Base-by-base conservation (phyloP, 192 early-diverging fungal species). In the Allomyces macrogynus region DNA sequence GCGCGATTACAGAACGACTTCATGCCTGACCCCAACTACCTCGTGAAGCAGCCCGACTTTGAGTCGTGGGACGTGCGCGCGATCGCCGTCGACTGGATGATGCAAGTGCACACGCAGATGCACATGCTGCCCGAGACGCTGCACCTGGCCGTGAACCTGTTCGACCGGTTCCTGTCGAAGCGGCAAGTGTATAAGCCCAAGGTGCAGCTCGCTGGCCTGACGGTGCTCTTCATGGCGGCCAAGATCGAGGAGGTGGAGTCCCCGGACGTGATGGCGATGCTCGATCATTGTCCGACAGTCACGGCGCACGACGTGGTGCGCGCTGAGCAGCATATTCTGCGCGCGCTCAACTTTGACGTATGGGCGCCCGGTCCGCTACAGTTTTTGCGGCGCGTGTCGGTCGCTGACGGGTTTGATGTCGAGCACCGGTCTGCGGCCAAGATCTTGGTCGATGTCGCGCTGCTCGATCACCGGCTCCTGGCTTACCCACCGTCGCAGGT, bases 201-300 rank as follows among this genome's bases (percentile, higher is more conserved):
- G 70, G 80, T 99, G 8, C 95, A 99, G 73, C 75, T 97, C 25
- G 92, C 95, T 25, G 93, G 94, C 5, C 76, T 93, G 43, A 89
- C 95, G 0, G 78, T 88, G 1, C 69, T 99, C 67, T 89, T 95
- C 66, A 78, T 96, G 63, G 92, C 95, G 0, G 75, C 87, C 64
- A 99, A 99, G 73, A 97, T 94, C 73, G 94, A 96, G 77, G 95
- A 99, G 74, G 82, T 89, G 57, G 74, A 81, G 24, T 78, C 86
- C 1, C 95, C 95, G 24, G 92, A 91, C 65, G 82, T 81, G 42
- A 83, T 79, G 57, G 7, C 32, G 7, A 40, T 40, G 32, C 32
- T 40, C 32, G 32, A 27, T 27, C 26, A 27, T 27, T 27, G 1
- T 27, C 26, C 26, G 4, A 27, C 26, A 27, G 26, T 27, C 26